These are phyloP conservation scores for Ogataea neopini DNA, from an alignment of 805 yeast species.

Conservation along the genomic window DNA sequence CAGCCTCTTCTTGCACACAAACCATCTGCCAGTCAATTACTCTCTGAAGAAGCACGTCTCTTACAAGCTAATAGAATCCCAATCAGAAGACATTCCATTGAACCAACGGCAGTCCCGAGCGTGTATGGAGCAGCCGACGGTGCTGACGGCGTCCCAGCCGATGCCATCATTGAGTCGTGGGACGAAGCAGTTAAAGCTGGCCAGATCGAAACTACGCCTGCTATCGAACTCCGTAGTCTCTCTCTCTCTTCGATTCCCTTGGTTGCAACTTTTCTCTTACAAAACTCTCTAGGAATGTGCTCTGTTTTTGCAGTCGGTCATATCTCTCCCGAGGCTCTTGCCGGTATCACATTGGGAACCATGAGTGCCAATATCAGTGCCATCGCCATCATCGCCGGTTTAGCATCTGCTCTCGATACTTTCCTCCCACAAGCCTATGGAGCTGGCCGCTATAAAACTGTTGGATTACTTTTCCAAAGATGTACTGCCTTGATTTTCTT, in stretches of 20 bases:
- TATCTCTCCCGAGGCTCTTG: conserved; percentile 68
- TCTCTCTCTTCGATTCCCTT: conserved; percentile 53
- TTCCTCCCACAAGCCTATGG: conserved; percentile 80
- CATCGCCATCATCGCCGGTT: conserved; percentile 72
- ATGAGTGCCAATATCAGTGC: conserved; percentile 82
- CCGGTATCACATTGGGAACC: conserved; percentile 72
- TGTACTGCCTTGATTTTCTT: conserved; percentile 58
- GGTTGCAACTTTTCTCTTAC: conserved; percentile 65
- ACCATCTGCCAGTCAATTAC: conserved; percentile 13
- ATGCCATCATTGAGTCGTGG: conserved; percentile 34
- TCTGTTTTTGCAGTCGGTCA: conserved; percentile 78
- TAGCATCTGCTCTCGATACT: conserved; percentile 78
- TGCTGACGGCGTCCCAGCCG: conserved; percentile 15
- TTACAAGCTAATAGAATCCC: conserved; percentile 31
- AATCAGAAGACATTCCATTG: conserved; percentile 22
- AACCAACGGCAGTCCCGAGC: neutral
- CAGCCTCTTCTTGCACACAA: neutral
- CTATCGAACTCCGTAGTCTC: conserved; percentile 42
- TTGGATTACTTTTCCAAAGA: conserved; percentile 68
- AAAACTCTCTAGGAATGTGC: conserved; percentile 73
- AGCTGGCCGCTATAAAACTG: conserved; percentile 59
- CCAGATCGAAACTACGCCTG: conserved; percentile 45
- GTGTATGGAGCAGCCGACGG: neutral
- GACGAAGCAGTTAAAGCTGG: conserved; percentile 36
- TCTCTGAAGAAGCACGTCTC: conserved; percentile 33